Percentiles rank a stretch among this genome's conserved stretches.
Conservation (phyloP, 768 basidiomycete genomes). For the Lentinula aciculospora region DNA sequence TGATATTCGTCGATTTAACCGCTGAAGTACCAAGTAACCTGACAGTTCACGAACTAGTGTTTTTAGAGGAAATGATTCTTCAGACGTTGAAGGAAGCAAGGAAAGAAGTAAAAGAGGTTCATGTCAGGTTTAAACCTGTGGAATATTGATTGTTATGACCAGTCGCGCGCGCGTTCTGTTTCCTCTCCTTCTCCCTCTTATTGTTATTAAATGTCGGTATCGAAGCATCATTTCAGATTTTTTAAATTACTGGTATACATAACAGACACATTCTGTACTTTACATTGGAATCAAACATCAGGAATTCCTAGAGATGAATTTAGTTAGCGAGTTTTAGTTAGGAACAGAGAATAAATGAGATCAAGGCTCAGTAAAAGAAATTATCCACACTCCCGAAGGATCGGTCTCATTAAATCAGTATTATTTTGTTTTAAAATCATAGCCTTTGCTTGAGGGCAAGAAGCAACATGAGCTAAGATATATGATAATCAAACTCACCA, state of each 20-base stretch:
- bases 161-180: too few relatives aligned
- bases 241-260: neutral
- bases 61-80: constrained; percentile 59
- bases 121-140: constrained; percentile 54
- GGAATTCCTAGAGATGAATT: neutral
- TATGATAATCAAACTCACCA: too few relatives aligned
- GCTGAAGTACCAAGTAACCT: constrained; percentile 59
- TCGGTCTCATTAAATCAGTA: constrained; percentile 15
- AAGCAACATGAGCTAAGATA: too few relatives aligned
- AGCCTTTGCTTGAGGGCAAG: too few relatives aligned
- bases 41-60: constrained; percentile 52
- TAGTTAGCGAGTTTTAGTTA: neutral
- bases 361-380: constrained; percentile 8
- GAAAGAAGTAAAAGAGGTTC: constrained; percentile 69
- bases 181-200: neutral
- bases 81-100: constrained; percentile 46
- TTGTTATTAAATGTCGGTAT: neutral
- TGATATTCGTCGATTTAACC: constrained; percentile 78
- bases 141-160: constrained; percentile 15
- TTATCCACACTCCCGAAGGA: constrained; percentile 5
- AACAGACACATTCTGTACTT: neutral
- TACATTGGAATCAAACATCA: neutral
- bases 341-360: neutral
- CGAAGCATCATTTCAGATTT: neutral
- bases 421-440: constrained; percentile 5